Evolutionary conservation across 768 basidiomycete genomes (phyloP).

Genomic region (Boletus sp.): DNA sequence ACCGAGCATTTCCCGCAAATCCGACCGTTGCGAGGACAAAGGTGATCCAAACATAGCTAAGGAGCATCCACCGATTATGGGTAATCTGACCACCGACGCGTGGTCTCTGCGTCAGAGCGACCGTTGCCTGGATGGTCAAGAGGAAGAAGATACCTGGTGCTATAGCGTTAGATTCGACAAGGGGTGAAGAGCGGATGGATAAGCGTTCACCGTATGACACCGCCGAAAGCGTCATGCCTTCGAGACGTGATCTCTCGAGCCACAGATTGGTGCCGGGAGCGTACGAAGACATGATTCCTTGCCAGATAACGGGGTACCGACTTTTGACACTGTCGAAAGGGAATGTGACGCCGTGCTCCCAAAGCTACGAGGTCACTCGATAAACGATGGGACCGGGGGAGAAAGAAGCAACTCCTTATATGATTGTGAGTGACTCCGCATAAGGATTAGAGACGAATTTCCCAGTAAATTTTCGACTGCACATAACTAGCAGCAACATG

Average conservation of each 20-base stretch:
- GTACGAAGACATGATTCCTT: constrained; percentile 13
- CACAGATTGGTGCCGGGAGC: constrained; percentile 22
- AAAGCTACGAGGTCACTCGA: neutral
- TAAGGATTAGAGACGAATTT: too few species aligned
- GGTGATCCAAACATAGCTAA: constrained; percentile 24
- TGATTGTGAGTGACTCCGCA: too few species aligned
- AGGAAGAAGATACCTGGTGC: constrained; percentile 21
- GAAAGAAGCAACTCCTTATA: neutral
- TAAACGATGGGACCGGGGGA: neutral
- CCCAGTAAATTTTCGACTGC: too few species aligned
- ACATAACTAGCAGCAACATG: too few species aligned
- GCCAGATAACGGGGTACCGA: neutral
- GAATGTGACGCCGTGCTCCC: neutral
- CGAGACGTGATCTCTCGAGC: constrained; percentile 27
- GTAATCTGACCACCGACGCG: neutral
- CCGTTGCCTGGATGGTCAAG: constrained; percentile 18
- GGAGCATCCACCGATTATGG: constrained; percentile 5
- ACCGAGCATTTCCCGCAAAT: constrained; percentile 23
- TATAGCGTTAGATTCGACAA: neutral
- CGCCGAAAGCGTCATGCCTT: constrained; percentile 19
- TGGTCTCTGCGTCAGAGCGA: constrained; percentile 3
- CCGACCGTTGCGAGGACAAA: constrained; percentile 28
- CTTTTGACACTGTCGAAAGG: neutral
- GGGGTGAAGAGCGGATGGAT: neutral
- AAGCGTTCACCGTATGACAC: constrained; percentile 21